Evolutionary conservation across 2,329 filamentous ascomycete species (phyloP).

Genomic region (Pseudohalonectria lignicola): DNA sequence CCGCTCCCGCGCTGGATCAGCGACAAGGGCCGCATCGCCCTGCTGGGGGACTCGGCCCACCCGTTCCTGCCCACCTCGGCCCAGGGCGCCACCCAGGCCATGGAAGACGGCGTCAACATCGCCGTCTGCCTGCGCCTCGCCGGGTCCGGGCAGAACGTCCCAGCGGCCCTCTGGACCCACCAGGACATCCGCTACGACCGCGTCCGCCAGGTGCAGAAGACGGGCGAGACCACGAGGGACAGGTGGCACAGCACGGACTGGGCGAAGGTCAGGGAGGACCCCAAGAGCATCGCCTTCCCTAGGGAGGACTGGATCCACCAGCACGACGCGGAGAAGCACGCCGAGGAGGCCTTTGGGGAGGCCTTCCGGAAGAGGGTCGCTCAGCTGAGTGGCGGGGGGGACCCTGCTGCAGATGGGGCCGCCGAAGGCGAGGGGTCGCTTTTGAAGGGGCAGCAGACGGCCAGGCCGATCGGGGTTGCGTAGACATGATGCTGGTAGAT

Average conservation of each 20-base stretch:
- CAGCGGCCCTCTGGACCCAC: conserved; percentile 27
- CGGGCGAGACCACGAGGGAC: conserved; percentile 36
- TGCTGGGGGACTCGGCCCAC: conserved; percentile 39
- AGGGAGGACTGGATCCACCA: conserved; percentile 40
- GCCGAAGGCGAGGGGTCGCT: background rate
- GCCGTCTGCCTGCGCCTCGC: conserved; percentile 29
- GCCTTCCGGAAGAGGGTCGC: too few species aligned
- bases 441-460: background rate
- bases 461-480: background rate
- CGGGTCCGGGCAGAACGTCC: conserved; percentile 21
- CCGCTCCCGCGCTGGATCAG: conserved; percentile 38
- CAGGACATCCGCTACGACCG: conserved; percentile 35
- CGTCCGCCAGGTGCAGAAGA: conserved; percentile 36
- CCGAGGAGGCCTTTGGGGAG: conserved; percentile 25
- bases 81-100: conserved; percentile 33
- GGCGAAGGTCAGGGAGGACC: conserved; percentile 33
- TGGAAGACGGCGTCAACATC: conserved; percentile 37
- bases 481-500: background rate
- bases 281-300: conserved; percentile 33
- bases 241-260: conserved; percentile 46
- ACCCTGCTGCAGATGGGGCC: too few species aligned
- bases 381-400: too few species aligned
- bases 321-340: conserved; percentile 36
- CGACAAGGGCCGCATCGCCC: conserved; percentile 26
- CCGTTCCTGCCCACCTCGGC: conserved; percentile 36